Evolutionary conservation across 331 rosid species (phyloP), one percentile per base, ranked within the genome.

Genomic region (Prunus yedoensis): DNA sequence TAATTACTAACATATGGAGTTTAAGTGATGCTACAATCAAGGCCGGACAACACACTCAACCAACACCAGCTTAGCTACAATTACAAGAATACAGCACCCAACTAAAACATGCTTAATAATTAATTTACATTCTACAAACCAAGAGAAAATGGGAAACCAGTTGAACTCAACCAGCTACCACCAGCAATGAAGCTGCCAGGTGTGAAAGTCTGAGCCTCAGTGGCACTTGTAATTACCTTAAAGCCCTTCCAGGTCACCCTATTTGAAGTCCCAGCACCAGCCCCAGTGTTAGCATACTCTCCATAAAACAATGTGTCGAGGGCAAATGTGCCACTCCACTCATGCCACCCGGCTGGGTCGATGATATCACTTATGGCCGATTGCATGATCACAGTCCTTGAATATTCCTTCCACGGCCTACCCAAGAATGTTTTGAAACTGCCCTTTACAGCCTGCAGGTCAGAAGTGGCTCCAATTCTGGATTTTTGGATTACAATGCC

Each of bases 361-460:
- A 94, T 89, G 46, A 92, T 85, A 30, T 81, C 81, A 8, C 86
- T 78, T 3, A 94, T 90, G 0, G 16, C 49, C 0, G 87, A 69
- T 15, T 89, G 87, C 95, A 92, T 86, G 11, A 90, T 52, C 66
- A 94, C 96, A 4, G 97, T 94, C 54, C 96, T 89, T 0, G 97
- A 86, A 38, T 90, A 94, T 14, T 78, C 83, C 82, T 90, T 92
- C 99, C 99, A 94, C 5, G 99, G 99, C 74, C 99, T 77, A 0
- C 99, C 99, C 3, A 94, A 85, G 52, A 77, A 94, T 0, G 97
- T 87, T 1, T 82, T 86, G 78, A 92, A 88, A 74, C 58, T 76
- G 2, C 70, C 30, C 65, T 83, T 66, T 3, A 85, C 78, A 0
- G 78, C 0, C 28, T 10, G 54, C 66, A 92, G 63, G 53, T 92